A percentile compares a stretch with the other conserved stretches of the same genome.
Evolutionary conservation across 805 yeast species (phyloP).

Genomic region (Teunomyces pallodes): DNA sequence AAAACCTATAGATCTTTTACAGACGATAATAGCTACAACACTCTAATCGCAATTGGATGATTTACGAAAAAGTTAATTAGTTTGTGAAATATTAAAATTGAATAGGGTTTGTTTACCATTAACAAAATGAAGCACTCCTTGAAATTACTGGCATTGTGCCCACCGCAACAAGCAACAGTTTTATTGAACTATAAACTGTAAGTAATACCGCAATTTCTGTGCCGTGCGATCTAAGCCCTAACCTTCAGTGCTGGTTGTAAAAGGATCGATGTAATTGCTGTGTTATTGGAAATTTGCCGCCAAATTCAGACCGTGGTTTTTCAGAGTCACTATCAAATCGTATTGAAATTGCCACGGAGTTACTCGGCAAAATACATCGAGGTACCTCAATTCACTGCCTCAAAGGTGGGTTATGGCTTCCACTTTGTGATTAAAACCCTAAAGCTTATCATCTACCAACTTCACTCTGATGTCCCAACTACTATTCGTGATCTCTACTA

Average conservation of each 20-base stretch:
- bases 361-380: neutral
- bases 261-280: neutral
- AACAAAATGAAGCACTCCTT: neutral
- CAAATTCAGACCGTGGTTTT: neutral
- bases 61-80: too few relatives aligned
- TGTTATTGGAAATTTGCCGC: constrained; percentile 3
- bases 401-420: neutral
- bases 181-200: constrained; percentile 1
- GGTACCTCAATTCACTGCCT: neutral
- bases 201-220: neutral
- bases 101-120: neutral
- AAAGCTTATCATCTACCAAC: constrained; percentile 2
- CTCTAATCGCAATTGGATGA: too few relatives aligned
- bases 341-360: neutral
- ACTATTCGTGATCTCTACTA: constrained; percentile 61
- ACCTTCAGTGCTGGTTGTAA: neutral
- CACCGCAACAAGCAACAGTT: neutral
- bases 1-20: neutral
- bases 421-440: constrained; percentile 4
- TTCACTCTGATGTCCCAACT: constrained; percentile 13
- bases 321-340: neutral
- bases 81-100: too few relatives aligned
- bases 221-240: neutral
- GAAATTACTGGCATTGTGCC: neutral
- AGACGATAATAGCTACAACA: neutral